phyloP scores from a whole-genome alignment of 495 filamentous ascomycete species.

The Chaetomium fimeti region DNA sequence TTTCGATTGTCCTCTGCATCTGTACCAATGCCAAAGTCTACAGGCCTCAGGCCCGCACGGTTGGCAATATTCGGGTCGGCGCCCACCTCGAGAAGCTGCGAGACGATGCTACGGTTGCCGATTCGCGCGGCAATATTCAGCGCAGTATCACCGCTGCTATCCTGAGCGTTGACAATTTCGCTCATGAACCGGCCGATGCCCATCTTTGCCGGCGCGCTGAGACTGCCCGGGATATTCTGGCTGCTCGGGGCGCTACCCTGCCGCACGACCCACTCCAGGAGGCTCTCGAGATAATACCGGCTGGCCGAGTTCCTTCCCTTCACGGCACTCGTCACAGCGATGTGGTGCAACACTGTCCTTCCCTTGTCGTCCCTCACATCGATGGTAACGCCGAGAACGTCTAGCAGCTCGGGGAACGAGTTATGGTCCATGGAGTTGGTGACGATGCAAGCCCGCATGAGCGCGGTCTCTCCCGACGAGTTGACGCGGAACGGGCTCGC shows the following conservation, averaged over 20 bases:
- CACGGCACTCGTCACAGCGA: constrained; percentile 89
- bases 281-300: constrained; percentile 87
- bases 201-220: constrained; percentile 58
- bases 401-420: constrained; percentile 78
- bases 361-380: constrained; percentile 85
- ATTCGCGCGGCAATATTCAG: constrained; percentile 89
- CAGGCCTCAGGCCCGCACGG: constrained; percentile 76
- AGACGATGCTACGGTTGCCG: constrained; percentile 85
- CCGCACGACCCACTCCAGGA: constrained; percentile 90
- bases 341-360: constrained; percentile 91
- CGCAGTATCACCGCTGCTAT: constrained; percentile 90
- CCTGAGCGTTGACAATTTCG: constrained; percentile 90
- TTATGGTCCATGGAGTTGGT: constrained; percentile 86
- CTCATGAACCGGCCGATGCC: constrained; percentile 87
- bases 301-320: constrained; percentile 81
- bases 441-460: constrained; percentile 83
- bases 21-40: constrained; percentile 87
- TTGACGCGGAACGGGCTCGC: constrained; percentile 87
- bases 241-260: constrained; percentile 66
- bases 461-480: constrained; percentile 79
- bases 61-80: constrained; percentile 89
- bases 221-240: constrained; percentile 43
- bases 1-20: constrained; percentile 49
- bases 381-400: constrained; percentile 84
- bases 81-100: constrained; percentile 87